A percentile compares a stretch with the other conserved stretches of the same genome.
Evolutionary conservation across 306 rosid species (phyloP).

Genomic region (cucumber (Cucumis sativus)): DNA sequence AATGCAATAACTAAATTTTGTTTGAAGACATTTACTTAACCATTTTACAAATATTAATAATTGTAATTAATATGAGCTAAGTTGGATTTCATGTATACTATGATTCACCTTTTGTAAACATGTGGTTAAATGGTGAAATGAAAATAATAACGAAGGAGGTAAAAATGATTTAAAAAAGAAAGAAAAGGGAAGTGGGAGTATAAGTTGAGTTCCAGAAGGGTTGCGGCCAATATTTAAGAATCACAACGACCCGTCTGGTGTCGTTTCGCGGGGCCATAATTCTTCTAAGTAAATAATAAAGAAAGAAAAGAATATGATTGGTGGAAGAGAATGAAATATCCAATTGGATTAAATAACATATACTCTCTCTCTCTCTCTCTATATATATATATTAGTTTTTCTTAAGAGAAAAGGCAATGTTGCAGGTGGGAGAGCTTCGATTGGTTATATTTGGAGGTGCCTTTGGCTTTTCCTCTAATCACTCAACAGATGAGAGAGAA

Average conservation of each 20-base stretch:
- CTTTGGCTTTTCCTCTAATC: background rate
- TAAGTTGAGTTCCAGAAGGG: background rate
- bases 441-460: background rate
- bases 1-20: too few relatives aligned
- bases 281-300: background rate
- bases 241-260: background rate
- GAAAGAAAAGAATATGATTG: background rate
- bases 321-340: background rate
- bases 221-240: background rate
- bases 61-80: too few relatives aligned
- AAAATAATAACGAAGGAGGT: too few relatives aligned
- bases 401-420: background rate
- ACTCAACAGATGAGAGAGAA: background rate
- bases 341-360: background rate
- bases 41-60: too few relatives aligned
- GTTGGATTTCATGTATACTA: too few relatives aligned
- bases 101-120: too few relatives aligned
- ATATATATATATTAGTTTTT: background rate
- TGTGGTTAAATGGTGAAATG: too few relatives aligned
- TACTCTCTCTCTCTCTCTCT: too few relatives aligned
- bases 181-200: too few relatives aligned
- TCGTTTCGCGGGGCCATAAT: background rate
- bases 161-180: too few relatives aligned
- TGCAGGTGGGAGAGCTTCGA: background rate
- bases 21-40: too few relatives aligned